Percentiles rank a stretch among this genome's conserved stretches.
These are phyloP conservation scores for Oryza longistaminata DNA, from an alignment of 176 grass and related monocot genomes.

Conservation along the genomic window DNA sequence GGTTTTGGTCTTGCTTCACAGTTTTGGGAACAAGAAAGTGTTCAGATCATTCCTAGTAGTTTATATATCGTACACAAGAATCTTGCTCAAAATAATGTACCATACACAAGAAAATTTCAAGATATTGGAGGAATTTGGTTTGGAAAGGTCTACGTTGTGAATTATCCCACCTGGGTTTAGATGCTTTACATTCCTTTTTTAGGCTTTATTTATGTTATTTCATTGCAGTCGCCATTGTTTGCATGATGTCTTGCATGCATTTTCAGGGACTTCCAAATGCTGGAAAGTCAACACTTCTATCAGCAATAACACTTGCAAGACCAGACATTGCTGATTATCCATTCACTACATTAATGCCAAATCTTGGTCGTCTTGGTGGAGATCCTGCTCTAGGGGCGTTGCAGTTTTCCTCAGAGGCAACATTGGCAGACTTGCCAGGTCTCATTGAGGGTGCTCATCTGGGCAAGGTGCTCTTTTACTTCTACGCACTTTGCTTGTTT, in stretches of 20 bases:
- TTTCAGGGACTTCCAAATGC: conserved; percentile 97
- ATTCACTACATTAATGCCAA: conserved; percentile 96
- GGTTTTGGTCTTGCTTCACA: neutral
- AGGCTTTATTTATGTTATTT: conserved; percentile 6
- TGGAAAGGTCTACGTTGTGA: neutral
- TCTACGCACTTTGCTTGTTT: conserved; percentile 21
- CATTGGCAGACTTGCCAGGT: conserved; percentile 91
- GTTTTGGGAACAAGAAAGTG: neutral
- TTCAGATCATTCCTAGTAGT: neutral
- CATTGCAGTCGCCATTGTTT: neutral
- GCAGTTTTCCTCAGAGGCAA: conserved; percentile 87
- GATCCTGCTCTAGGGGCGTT: conserved; percentile 82
- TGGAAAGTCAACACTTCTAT: conserved; percentile 96
- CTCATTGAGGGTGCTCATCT: conserved; percentile 98
- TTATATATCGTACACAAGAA: neutral
- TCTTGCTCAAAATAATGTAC: neutral
- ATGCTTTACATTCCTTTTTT: conserved; percentile 3
- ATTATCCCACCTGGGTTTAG: neutral
- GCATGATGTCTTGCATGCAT: conserved; percentile 13
- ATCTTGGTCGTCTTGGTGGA: conserved; percentile 93
- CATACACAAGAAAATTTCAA: neutral
- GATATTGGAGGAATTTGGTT: neutral
- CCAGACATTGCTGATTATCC: conserved; percentile 97
- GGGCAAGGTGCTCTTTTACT: conserved; percentile 61
- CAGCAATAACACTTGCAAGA: conserved; percentile 88